Evolutionary conservation across 345 rosid species (phyloP).

Genomic region (Hypericum perforatum): DNA sequence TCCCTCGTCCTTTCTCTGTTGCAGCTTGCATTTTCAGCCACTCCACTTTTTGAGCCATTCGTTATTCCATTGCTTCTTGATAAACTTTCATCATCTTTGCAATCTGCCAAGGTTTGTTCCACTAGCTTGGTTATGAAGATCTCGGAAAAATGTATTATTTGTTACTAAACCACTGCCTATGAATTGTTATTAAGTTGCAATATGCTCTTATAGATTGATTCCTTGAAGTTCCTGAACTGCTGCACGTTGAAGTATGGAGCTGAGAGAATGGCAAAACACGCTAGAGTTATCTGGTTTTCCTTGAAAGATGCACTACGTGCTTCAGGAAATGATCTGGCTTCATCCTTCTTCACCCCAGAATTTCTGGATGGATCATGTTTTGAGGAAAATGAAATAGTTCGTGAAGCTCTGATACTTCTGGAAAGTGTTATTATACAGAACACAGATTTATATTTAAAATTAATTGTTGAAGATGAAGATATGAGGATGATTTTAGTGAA

Average conservation of each 20-base stretch:
- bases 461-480: constrained; percentile 47
- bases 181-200: constrained; percentile 2
- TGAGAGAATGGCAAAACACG: constrained; percentile 53
- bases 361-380: constrained; percentile 33
- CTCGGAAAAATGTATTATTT: not conserved
- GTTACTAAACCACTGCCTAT: constrained; percentile 5
- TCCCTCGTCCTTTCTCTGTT: not conserved
- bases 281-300: constrained; percentile 53
- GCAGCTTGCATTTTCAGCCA: constrained; percentile 74
- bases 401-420: constrained; percentile 53
- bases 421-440: constrained; percentile 49
- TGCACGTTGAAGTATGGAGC: constrained; percentile 60
- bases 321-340: constrained; percentile 32
- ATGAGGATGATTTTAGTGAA: constrained; percentile 42
- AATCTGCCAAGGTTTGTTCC: constrained; percentile 65
- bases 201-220: constrained; percentile 55
- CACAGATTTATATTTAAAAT: constrained; percentile 31
- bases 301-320: constrained; percentile 48
- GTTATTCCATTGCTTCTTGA: constrained; percentile 79
- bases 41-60: constrained; percentile 84
- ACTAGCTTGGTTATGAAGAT: not conserved
- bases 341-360: constrained; percentile 31
- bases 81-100: constrained; percentile 82
- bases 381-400: constrained; percentile 39
- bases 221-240: constrained; percentile 60